phyloP scores from a whole-genome alignment of 192 early-diverging fungal species.

The Coemansia sp. region DNA sequence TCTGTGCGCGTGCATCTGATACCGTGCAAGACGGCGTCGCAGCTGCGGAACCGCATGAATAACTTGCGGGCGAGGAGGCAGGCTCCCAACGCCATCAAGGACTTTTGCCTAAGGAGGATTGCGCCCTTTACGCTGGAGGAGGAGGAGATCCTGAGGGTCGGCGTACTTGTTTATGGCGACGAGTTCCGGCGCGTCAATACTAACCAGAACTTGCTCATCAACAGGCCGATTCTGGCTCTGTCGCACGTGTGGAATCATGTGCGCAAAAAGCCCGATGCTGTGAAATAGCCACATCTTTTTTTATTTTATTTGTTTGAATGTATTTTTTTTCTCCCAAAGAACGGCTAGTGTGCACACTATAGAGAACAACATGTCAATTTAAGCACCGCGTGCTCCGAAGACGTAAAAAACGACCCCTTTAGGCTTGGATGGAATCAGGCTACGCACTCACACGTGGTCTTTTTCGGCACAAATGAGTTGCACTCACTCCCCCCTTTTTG shows the following conservation, averaged over 20 bases:
- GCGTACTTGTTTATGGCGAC: slow-evolving; percentile 49
- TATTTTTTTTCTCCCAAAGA: neutral
- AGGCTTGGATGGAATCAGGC: neutral
- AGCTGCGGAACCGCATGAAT: slow-evolving; percentile 57
- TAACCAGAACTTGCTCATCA: slow-evolving; percentile 42
- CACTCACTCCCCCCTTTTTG: neutral
- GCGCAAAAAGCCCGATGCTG: slow-evolving; percentile 13
- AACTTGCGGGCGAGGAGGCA: slow-evolving; percentile 50
- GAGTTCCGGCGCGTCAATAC: slow-evolving; percentile 41
- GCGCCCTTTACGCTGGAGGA: slow-evolving; percentile 58
- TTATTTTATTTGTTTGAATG: neutral
- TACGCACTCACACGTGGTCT: neutral
- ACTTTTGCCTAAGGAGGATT: slow-evolving; percentile 48
- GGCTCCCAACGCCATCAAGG: slow-evolving; percentile 52
- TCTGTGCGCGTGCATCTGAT: slow-evolving; percentile 56
- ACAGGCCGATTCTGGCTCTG: slow-evolving; percentile 53
- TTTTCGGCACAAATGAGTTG: neutral
- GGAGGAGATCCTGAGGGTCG: slow-evolving; percentile 52
- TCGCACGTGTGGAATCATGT: slow-evolving; percentile 44
- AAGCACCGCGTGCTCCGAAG: neutral
- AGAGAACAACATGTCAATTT: slow-evolving; percentile 1
- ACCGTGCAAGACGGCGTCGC: slow-evolving; percentile 58
- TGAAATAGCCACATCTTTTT: neutral
- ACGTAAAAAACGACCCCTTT: neutral
- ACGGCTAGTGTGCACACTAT: neutral